phyloP scores from a whole-genome alignment of 1,284 basidiomycete genomes.

The Sanguinoderma infundibulare region DNA sequence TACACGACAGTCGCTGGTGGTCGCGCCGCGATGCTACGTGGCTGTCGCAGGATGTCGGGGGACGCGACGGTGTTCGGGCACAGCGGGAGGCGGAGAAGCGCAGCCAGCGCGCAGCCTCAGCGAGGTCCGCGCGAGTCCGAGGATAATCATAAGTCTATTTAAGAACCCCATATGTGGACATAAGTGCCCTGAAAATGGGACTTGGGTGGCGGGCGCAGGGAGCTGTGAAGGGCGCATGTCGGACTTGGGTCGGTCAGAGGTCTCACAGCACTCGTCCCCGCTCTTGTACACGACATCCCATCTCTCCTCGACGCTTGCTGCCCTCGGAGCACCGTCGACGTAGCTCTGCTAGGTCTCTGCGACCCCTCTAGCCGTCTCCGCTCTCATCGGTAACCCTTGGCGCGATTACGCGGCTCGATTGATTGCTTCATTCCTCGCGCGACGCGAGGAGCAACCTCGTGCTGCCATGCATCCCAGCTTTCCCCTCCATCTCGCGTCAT shows the following conservation, averaged over 20 bases:
- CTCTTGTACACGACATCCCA: not conserved
- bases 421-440: not conserved
- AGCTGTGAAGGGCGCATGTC: not conserved
- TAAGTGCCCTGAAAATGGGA: too few relatives aligned
- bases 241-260: too few relatives aligned
- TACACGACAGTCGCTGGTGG: not conserved
- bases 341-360: not conserved
- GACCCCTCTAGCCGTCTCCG: not conserved
- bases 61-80: not conserved
- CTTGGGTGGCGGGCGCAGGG: not conserved
- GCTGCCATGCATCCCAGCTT: slow-evolving; percentile 18
- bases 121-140: too few relatives aligned
- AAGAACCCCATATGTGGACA: too few relatives aligned
- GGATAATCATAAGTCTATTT: too few relatives aligned
- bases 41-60: not conserved
- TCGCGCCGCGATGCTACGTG: not conserved
- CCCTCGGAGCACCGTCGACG: slow-evolving; percentile 4
- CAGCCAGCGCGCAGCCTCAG: too few relatives aligned
- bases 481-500: slow-evolving; percentile 21
- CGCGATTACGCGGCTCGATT: not conserved
- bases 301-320: slow-evolving; percentile 12
- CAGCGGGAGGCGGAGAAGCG: too few relatives aligned
- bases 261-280: not conserved
- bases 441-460: slow-evolving; percentile 8
- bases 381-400: not conserved